Percentiles rank a stretch among this genome's conserved stretches.
Conservation (phyloP, 2,329 filamentous ascomycete species). For the Colletotrichum simmondsii region DNA sequence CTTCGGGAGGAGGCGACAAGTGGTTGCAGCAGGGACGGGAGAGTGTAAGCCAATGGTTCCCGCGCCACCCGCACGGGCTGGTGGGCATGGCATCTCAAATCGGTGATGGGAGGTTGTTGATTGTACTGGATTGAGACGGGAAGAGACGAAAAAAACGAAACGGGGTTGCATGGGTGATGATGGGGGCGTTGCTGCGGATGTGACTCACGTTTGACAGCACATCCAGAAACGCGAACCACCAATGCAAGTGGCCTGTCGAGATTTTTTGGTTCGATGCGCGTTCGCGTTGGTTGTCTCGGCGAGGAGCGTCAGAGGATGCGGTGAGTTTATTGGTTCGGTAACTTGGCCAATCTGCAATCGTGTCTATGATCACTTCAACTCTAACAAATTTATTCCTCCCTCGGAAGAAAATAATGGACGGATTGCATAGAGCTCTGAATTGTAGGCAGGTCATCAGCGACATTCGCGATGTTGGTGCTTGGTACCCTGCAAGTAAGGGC, state of each 20-base stretch:
- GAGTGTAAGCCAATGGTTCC: slow-evolving; percentile 27
- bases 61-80: slow-evolving; percentile 24
- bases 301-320: background rate
- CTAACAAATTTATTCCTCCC: background rate
- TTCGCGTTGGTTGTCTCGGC: slow-evolving; percentile 17
- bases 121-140: background rate
- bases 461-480: no score
- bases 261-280: background rate
- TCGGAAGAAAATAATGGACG: no score
- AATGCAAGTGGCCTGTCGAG: background rate
- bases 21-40: slow-evolving; percentile 26
- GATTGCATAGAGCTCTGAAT: no score
- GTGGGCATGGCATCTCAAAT: slow-evolving; percentile 26
- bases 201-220: slow-evolving; percentile 33
- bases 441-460: no score
- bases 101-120: background rate
- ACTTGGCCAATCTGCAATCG: background rate
- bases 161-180: slow-evolving; percentile 6
- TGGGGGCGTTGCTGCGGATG: background rate
- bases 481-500: no score
- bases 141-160: background rate
- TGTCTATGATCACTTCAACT: background rate
- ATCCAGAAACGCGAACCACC: slow-evolving; percentile 7
- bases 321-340: background rate
- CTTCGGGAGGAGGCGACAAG: background rate